Conservation (phyloP, 108 stramenopile species). For the Discostella pseudostelligera region DNA sequence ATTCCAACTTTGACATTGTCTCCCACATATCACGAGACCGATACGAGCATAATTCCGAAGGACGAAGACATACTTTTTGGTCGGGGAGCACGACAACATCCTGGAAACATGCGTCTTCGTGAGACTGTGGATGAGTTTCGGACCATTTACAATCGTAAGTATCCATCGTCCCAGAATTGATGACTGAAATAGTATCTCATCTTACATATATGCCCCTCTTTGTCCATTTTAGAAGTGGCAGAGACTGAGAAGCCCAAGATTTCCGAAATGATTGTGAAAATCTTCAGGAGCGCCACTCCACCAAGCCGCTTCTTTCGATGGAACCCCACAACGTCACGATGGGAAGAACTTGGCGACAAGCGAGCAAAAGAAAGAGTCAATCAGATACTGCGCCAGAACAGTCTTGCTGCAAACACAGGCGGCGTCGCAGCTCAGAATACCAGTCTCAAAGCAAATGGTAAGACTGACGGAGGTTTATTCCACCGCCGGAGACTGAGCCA, state of each 20-base stretch:
- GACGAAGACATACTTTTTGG: conserved; percentile 52
- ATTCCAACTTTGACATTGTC: too few species aligned
- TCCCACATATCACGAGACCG: too few species aligned
- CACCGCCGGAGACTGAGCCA: too few species aligned
- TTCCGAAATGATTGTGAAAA: conserved; percentile 59
- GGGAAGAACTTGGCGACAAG: conserved; percentile 76
- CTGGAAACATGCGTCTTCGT: conserved; percentile 76
- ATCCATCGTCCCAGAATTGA: too few species aligned
- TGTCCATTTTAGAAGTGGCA: conserved; percentile 35
- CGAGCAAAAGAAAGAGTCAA: conserved; percentile 42
- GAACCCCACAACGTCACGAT: conserved; percentile 48
- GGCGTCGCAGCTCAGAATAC: neutral
- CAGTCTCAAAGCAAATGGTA: too few species aligned
- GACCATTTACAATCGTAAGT: conserved; percentile 11
- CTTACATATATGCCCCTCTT: too few species aligned
- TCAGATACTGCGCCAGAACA: conserved; percentile 40
- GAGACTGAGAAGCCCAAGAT: conserved; percentile 77
- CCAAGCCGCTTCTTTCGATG: conserved; percentile 69
- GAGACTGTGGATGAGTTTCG: conserved; percentile 52
- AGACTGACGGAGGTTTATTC: too few species aligned
- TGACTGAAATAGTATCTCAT: too few species aligned
- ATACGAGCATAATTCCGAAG: neutral
- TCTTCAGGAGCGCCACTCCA: conserved; percentile 25
- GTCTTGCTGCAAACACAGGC: conserved; percentile 8
- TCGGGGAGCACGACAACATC: conserved; percentile 73